phyloP scores from a whole-genome alignment of 2,329 filamentous ascomycete species.

The Colletotrichum viniferum region DNA sequence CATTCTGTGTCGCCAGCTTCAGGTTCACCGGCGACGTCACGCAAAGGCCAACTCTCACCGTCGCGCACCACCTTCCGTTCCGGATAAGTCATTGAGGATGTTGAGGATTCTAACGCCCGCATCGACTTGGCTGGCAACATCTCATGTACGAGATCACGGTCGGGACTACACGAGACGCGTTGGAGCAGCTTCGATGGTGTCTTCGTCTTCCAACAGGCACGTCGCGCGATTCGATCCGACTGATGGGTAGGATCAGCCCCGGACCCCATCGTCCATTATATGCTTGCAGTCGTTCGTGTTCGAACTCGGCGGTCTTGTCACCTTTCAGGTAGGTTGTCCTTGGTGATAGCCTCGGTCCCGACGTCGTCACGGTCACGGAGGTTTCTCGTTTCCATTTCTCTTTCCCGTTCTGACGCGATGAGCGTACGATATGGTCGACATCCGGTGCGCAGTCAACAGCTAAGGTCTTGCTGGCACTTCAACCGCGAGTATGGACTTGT shows the following conservation, averaged over 20 bases:
- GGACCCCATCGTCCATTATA: neutral
- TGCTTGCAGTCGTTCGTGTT: neutral
- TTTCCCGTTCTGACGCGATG: neutral
- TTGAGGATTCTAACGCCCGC: neutral
- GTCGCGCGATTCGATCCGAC: neutral
- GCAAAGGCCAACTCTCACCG: neutral
- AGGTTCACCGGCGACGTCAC: neutral
- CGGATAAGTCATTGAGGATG: neutral
- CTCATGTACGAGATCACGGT: neutral
- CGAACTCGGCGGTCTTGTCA: neutral
- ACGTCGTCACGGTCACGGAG: neutral
- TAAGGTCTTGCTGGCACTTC: neutral
- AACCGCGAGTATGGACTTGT: neutral
- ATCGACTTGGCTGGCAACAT: neutral
- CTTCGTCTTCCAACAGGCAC: neutral
- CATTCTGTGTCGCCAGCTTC: neutral
- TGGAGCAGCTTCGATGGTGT: neutral
- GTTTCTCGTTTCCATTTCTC: neutral
- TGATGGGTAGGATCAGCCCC: neutral
- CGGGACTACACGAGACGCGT: neutral
- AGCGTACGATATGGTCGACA: neutral
- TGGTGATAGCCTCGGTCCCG: neutral
- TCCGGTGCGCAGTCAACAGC: neutral
- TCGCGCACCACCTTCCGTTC: neutral
- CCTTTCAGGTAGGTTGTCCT: neutral